A percentile compares a stretch with the other conserved stretches of the same genome.
phyloP scores from a whole-genome alignment of 2,329 filamentous ascomycete genomes.

The Cladophialophora immunda region DNA sequence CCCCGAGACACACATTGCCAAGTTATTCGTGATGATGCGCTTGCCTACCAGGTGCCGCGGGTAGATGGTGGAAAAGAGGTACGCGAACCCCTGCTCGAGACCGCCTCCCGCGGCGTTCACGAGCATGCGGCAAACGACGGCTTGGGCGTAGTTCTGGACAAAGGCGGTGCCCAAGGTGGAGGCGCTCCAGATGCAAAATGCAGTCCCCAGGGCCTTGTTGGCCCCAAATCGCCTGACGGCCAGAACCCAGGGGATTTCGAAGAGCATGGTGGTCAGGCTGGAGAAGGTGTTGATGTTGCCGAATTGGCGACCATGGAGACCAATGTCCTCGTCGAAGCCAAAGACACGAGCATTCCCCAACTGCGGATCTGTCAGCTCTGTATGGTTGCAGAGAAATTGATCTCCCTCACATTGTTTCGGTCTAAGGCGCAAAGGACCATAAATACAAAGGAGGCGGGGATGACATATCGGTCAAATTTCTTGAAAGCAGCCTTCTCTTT shows the following conservation, averaged over 20 bases:
- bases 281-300: constrained; percentile 54
- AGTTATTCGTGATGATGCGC: constrained; percentile 20
- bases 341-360: constrained; percentile 67
- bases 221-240: constrained; percentile 24
- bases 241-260: constrained; percentile 33
- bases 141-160: constrained; percentile 42
- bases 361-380: not conserved
- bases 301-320: constrained; percentile 69
- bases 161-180: constrained; percentile 38
- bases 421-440: too few relatives aligned
- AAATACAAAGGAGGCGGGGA: too few relatives aligned
- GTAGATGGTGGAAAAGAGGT: constrained; percentile 30
- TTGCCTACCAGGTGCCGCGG: constrained; percentile 23
- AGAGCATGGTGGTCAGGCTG: constrained; percentile 22
- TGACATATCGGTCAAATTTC: too few relatives aligned
- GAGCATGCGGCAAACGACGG: constrained; percentile 45
- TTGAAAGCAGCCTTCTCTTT: too few relatives aligned
- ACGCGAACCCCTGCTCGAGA: constrained; percentile 23
- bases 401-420: too few relatives aligned
- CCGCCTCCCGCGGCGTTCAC: constrained; percentile 38
- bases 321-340: constrained; percentile 65
- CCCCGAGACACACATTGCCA: constrained; percentile 25
- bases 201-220: constrained; percentile 24
- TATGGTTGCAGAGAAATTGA: too few relatives aligned
- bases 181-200: constrained; percentile 26